Evolutionary conservation across 2,329 filamentous ascomycete genomes (phyloP).

Genomic region (Ilyonectria destructans): DNA sequence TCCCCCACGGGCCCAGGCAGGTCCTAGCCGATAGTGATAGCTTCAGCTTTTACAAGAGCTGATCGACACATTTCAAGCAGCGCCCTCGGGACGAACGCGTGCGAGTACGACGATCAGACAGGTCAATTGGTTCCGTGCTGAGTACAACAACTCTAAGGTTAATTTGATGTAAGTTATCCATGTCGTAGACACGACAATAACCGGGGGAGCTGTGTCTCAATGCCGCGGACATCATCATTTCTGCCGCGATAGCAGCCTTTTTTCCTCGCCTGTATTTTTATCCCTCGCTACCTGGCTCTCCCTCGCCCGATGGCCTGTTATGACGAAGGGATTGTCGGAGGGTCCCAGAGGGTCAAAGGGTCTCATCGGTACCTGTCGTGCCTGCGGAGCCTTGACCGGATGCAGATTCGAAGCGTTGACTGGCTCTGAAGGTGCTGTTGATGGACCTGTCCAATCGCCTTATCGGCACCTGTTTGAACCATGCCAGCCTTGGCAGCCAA

Average conservation of each 20-base stretch:
- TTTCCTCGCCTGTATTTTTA: constrained; percentile 28
- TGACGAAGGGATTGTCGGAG: constrained; percentile 42
- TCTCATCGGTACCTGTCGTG: constrained; percentile 37
- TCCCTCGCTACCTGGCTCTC: constrained; percentile 32
- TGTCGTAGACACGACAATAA: constrained; percentile 35
- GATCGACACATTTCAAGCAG: constrained; percentile 21
- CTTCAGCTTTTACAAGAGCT: constrained; percentile 23
- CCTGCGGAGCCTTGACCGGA: constrained; percentile 27
- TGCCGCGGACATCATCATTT: constrained; percentile 15
- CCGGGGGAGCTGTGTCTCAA: constrained; percentile 43
- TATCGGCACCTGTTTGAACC: constrained; percentile 49
- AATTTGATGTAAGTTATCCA: constrained; percentile 37
- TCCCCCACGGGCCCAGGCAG: constrained; percentile 29
- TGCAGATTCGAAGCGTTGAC: constrained; percentile 36
- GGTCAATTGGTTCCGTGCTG: constrained; percentile 31
- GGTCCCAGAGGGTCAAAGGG: constrained; percentile 31
- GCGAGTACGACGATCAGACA: constrained; percentile 12
- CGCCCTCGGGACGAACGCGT: not conserved
- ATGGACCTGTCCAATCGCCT: constrained; percentile 46
- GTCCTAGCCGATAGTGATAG: constrained; percentile 24
- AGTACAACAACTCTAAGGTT: constrained; percentile 40
- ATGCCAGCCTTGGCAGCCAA: constrained; percentile 43
- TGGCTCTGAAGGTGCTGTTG: constrained; percentile 34
- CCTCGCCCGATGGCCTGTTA: constrained; percentile 41
- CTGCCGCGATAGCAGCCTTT: constrained; percentile 23